These are phyloP conservation scores for Tetratostichococcus sp. DNA, from an alignment of 139 green algal genomes.

Conservation along the genomic window DNA sequence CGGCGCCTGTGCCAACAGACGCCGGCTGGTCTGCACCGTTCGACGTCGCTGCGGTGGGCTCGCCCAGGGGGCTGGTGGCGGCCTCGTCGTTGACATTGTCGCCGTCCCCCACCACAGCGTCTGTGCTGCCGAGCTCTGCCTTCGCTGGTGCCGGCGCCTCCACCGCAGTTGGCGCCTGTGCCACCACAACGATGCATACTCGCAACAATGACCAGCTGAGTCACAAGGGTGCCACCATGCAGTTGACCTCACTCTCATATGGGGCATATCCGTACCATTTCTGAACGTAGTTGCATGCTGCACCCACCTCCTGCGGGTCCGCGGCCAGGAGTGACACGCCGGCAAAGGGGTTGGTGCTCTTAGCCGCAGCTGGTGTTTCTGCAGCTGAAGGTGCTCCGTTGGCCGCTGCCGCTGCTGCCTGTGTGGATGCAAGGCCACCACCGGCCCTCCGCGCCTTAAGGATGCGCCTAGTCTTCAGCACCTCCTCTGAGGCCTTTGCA, in stretches of 20 bases:
- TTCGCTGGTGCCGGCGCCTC: background rate
- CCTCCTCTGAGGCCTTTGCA: slow-evolving; percentile 44
- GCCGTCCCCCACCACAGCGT: background rate
- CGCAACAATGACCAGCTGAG: too few relatives aligned
- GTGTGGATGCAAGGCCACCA: background rate
- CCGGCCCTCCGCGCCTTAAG: slow-evolving; percentile 30
- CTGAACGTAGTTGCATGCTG: too few relatives aligned
- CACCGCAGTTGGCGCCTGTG: background rate
- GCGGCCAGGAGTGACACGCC: slow-evolving; percentile 30
- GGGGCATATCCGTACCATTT: too few relatives aligned
- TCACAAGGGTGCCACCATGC: too few relatives aligned
- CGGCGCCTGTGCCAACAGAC: background rate
- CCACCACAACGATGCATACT: too few relatives aligned
- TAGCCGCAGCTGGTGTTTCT: background rate
- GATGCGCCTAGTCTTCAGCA: slow-evolving; percentile 52
- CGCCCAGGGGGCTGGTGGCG: background rate
- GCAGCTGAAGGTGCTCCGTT: background rate
- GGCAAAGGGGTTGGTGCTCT: slow-evolving; percentile 49
- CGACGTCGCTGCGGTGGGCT: background rate
- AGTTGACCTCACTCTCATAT: too few relatives aligned
- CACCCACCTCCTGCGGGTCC: background rate
- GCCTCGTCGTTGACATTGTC: background rate
- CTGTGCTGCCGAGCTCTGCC: background rate
- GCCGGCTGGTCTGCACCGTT: background rate
- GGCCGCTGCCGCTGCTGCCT: background rate